Conservation (phyloP, 805 yeast genomes). For the Suhomyces emberorum region DNA sequence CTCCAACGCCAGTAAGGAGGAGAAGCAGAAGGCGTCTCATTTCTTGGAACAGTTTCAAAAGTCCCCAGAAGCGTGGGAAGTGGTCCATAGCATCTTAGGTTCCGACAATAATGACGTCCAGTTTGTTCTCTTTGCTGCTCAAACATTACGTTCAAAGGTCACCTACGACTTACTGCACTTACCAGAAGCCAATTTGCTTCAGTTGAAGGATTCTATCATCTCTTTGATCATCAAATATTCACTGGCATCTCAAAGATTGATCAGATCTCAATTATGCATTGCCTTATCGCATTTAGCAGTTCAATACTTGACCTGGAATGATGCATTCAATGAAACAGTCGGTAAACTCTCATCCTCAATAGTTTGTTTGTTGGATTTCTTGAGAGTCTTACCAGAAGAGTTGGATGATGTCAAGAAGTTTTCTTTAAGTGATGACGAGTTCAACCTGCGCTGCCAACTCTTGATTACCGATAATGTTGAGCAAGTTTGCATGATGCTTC, state of each 20-base stretch:
- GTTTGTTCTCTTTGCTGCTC: conserved; percentile 80
- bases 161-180: conserved; percentile 83
- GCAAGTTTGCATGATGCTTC: conserved; percentile 61
- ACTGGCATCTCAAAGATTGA: conserved; percentile 38
- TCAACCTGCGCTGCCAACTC: conserved; percentile 56
- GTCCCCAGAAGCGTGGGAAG: conserved; percentile 76
- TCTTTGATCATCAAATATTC: conserved; percentile 49
- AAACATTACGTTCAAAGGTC: conserved; percentile 81
- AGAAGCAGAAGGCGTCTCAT: conserved; percentile 45
- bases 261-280: conserved; percentile 80
- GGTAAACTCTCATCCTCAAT: conserved; percentile 38
- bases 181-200: conserved; percentile 51
- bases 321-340: conserved; percentile 68
- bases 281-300: conserved; percentile 80
- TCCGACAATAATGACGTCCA: conserved; percentile 42
- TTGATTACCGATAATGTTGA: conserved; percentile 66
- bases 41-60: conserved; percentile 82
- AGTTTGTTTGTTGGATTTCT: conserved; percentile 65
- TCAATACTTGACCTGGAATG: conserved; percentile 70
- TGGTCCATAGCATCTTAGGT: conserved; percentile 54
- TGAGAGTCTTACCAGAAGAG: conserved; percentile 90
- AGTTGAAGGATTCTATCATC: conserved; percentile 68
- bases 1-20: conserved; percentile 41
- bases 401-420: conserved; percentile 72
- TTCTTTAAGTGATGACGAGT: conserved; percentile 79